phyloP scores from a whole-genome alignment of 2,329 filamentous ascomycete genomes.

The Sporothrix variecibatus region DNA sequence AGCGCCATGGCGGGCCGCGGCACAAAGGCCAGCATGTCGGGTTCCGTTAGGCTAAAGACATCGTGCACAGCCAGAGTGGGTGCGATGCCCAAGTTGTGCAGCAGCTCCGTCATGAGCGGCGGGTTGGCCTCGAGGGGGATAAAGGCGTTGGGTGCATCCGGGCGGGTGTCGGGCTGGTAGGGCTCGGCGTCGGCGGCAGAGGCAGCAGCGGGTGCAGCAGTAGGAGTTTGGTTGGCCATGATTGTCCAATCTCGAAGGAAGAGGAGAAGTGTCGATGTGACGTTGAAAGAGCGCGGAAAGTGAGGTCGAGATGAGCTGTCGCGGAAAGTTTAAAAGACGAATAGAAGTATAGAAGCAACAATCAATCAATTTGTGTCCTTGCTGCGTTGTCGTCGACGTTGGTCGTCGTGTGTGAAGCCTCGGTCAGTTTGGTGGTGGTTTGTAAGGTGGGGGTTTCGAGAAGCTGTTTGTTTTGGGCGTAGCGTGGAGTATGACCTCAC shows the following conservation, averaged over 20 bases:
- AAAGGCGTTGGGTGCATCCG: slow-evolving; percentile 45
- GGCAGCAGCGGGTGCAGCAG: background rate
- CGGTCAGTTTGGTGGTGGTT: background rate
- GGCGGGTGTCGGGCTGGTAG: slow-evolving; percentile 12
- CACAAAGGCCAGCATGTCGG: slow-evolving; percentile 80
- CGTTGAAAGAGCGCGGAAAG: background rate
- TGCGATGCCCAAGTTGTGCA: slow-evolving; percentile 83
- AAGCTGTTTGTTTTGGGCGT: slow-evolving; percentile 16
- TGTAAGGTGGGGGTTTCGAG: background rate
- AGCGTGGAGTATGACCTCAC: slow-evolving; percentile 19
- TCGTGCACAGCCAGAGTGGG: slow-evolving; percentile 78
- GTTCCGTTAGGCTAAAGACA: slow-evolving; percentile 87
- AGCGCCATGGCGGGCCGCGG: slow-evolving; percentile 86
- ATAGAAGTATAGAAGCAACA: background rate
- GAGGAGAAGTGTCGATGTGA: background rate
- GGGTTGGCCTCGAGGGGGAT: slow-evolving; percentile 74
- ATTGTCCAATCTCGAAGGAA: background rate
- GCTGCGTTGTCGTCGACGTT: background rate
- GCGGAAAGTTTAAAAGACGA: background rate
- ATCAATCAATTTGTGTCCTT: background rate
- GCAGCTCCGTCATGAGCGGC: slow-evolving; percentile 79
- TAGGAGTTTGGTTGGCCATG: slow-evolving; percentile 17
- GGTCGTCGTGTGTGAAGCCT: background rate
- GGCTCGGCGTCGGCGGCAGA: background rate
- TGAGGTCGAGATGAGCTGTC: background rate